Percentiles rank a stretch among this genome's conserved stretches.
These are phyloP conservation scores for Hippophae tibetana DNA, from an alignment of 306 rosid genomes.

Conservation along the genomic window DNA sequence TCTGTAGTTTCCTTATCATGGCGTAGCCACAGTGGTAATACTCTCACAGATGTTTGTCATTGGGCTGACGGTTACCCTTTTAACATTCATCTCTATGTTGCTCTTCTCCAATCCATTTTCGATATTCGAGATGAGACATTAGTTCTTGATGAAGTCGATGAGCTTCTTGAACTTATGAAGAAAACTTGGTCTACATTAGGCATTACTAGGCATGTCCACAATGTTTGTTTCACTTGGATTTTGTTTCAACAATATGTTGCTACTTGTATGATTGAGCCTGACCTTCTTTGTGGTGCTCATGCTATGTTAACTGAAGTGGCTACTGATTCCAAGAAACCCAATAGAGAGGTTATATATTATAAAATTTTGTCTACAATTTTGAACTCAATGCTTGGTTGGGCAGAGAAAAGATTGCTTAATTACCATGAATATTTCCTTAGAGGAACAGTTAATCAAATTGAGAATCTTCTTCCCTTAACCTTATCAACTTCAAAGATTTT, in stretches of 20 bases:
- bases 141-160: slow-evolving; percentile 92
- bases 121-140: slow-evolving; percentile 73
- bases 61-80: slow-evolving; percentile 96
- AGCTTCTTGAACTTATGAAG: slow-evolving; percentile 77
- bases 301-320: slow-evolving; percentile 73
- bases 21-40: slow-evolving; percentile 56
- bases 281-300: slow-evolving; percentile 73
- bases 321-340: slow-evolving; percentile 55
- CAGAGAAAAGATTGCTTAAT: slow-evolving; percentile 53
- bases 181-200: slow-evolving; percentile 85
- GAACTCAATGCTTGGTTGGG: slow-evolving; percentile 65
- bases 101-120: slow-evolving; percentile 68
- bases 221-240: slow-evolving; percentile 78
- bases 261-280: slow-evolving; percentile 66
- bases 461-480: slow-evolving; percentile 66
- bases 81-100: slow-evolving; percentile 54
- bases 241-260: slow-evolving; percentile 64
- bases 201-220: slow-evolving; percentile 52
- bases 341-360: slow-evolving; percentile 43
- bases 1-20: slow-evolving; percentile 84
- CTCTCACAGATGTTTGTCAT: slow-evolving; percentile 72
- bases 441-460: slow-evolving; percentile 61
- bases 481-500: slow-evolving; percentile 55
- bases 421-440: slow-evolving; percentile 73
- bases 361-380: slow-evolving; percentile 57